Percentiles rank a stretch among this genome's conserved stretches.
These are phyloP conservation scores for Eleusine indica DNA, from an alignment of 176 grass and related monocot species.

Conservation along the genomic window DNA sequence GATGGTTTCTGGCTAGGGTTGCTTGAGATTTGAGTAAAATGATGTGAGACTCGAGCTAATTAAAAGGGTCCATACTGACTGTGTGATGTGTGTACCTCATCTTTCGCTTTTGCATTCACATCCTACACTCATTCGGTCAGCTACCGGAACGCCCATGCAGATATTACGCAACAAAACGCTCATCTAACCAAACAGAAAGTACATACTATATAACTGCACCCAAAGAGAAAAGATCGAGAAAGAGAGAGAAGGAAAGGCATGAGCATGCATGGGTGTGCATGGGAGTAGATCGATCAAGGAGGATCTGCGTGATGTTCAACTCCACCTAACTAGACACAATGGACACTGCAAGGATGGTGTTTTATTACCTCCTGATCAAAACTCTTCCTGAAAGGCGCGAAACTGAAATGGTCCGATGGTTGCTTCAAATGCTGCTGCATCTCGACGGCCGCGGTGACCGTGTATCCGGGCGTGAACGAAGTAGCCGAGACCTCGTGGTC, in stretches of 20 bases:
- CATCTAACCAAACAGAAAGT: slow-evolving; percentile 56
- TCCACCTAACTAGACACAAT: slow-evolving; percentile 37
- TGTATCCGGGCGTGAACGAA: slow-evolving; percentile 50
- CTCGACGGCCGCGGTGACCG: slow-evolving; percentile 51
- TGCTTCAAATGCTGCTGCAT: slow-evolving; percentile 77
- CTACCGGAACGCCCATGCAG: slow-evolving; percentile 49
- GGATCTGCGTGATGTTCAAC: slow-evolving; percentile 46
- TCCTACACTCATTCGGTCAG: slow-evolving; percentile 49
- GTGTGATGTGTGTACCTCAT: slow-evolving; percentile 52
- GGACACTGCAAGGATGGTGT: background rate
- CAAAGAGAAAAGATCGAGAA: background rate
- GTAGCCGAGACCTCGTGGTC: slow-evolving; percentile 62
- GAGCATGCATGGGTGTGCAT: slow-evolving; percentile 37
- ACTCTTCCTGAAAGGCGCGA: slow-evolving; percentile 77
- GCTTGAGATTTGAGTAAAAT: slow-evolving; percentile 80
- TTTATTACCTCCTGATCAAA: slow-evolving; percentile 76
- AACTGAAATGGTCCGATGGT: slow-evolving; percentile 77
- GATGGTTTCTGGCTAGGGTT: slow-evolving; percentile 52
- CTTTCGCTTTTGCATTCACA: slow-evolving; percentile 57
- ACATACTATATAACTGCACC: slow-evolving; percentile 17
- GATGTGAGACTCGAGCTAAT: slow-evolving; percentile 87
- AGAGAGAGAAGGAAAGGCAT: slow-evolving; percentile 4
- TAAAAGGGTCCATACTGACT: slow-evolving; percentile 55
- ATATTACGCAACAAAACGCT: slow-evolving; percentile 37
- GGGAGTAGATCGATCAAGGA: slow-evolving; percentile 17